These are phyloP conservation scores for Elsinoe australis DNA, from an alignment of 2,329 filamentous ascomycete species.

Conservation along the genomic window DNA sequence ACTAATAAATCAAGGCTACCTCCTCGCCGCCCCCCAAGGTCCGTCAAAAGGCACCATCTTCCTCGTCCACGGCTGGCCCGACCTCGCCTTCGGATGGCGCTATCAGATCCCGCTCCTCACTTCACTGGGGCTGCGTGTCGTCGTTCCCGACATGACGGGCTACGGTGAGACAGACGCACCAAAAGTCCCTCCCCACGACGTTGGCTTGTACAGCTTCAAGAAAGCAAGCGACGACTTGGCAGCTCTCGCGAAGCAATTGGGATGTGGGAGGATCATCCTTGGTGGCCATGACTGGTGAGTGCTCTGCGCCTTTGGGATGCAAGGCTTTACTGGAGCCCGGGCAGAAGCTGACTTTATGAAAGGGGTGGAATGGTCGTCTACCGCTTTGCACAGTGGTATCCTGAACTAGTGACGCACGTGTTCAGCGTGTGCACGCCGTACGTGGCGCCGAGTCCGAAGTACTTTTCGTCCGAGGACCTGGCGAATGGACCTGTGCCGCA, in stretches of 20 bases:
- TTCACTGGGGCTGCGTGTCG: slow-evolving; percentile 64
- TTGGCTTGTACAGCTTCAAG: slow-evolving; percentile 39
- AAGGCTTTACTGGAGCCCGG: too few relatives aligned
- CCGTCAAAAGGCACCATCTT: slow-evolving; percentile 47
- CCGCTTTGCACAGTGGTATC: slow-evolving; percentile 65
- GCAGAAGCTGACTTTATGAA: neutral
- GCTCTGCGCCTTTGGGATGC: neutral
- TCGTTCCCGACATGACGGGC: slow-evolving; percentile 79
- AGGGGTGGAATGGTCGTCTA: slow-evolving; percentile 72
- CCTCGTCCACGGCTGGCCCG: slow-evolving; percentile 71
- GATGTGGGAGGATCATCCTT: slow-evolving; percentile 58
- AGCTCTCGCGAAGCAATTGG: slow-evolving; percentile 56
- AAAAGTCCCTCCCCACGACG: slow-evolving; percentile 17
- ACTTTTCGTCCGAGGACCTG: slow-evolving; percentile 51
- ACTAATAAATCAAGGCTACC: slow-evolving; percentile 38
- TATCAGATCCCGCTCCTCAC: slow-evolving; percentile 75
- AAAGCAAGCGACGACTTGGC: slow-evolving; percentile 66
- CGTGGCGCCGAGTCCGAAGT: slow-evolving; percentile 20
- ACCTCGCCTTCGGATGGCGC: slow-evolving; percentile 78
- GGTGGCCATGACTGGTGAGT: slow-evolving; percentile 78
- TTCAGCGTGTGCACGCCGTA: slow-evolving; percentile 80
- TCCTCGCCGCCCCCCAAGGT: slow-evolving; percentile 43
- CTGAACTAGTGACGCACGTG: slow-evolving; percentile 62
- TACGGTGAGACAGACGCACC: slow-evolving; percentile 59
- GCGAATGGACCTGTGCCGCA: slow-evolving; percentile 54